Conservation (phyloP, 2,329 filamentous ascomycete species). For the Alternaria ethzedia region DNA sequence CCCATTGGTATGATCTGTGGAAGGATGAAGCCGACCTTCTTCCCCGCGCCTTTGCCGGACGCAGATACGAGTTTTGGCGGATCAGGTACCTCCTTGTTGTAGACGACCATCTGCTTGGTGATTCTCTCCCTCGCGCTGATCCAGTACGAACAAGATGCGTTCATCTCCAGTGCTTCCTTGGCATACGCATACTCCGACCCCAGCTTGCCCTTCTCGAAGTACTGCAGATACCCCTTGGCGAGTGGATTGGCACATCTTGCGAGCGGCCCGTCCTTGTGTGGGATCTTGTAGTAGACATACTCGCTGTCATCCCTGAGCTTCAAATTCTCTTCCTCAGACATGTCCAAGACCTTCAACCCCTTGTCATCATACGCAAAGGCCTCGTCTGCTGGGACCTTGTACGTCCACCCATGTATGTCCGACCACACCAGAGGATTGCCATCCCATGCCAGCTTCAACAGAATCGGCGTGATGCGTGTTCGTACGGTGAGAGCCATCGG, state of each 20-base stretch:
- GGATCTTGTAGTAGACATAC: conserved; percentile 85
- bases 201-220: conserved; percentile 88
- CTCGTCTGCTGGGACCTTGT: conserved; percentile 72
- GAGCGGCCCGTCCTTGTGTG: conserved; percentile 91
- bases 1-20: conserved; percentile 98
- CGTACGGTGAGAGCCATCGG: conserved; percentile 82
- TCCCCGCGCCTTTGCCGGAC: conserved; percentile 24
- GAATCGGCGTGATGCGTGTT: conserved; percentile 82
- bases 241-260: conserved; percentile 86
- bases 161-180: conserved; percentile 97
- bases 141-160: conserved; percentile 98
- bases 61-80: conserved; percentile 30
- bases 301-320: conserved; percentile 69
- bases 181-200: conserved; percentile 89
- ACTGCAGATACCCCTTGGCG: conserved; percentile 87
- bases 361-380: conserved; percentile 70
- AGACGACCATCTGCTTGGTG: conserved; percentile 93
- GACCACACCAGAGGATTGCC: conserved; percentile 91
- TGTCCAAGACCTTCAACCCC: conserved; percentile 76
- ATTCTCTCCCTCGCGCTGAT: conserved; percentile 94
- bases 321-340: conserved; percentile 73
- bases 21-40: conserved; percentile 78
- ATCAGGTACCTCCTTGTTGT: conserved; percentile 65
- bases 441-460: conserved; percentile 87
- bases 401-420: conserved; percentile 91